Evolutionary conservation across 129 eudicot species (phyloP), one percentile per base, ranked within the genome.

Genomic region (Escallonia herrerae): DNA sequence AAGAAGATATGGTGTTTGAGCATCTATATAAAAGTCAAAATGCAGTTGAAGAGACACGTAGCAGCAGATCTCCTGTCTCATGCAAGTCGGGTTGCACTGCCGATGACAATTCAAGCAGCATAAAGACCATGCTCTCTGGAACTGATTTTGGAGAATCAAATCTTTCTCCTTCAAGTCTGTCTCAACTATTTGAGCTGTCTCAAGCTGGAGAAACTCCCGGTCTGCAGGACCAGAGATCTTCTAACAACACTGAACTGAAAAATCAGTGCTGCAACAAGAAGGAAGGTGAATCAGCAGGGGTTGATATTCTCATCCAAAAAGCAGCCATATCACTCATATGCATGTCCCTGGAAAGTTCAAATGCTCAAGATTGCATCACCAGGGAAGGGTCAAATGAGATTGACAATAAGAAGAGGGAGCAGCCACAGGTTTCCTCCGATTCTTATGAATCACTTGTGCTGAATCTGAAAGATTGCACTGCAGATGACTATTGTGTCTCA

Each of bases 381-480:
- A 63, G 65, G 62, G 41, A 58, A 6, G 55, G 46, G 63, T 51
- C 82, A 56, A 64, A 80, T 47, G 68, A 71, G 15, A 69, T 57
- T 15, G 66, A 48, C 63, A 70, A 45, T 47, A 15, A 43, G 43
- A 67, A 75, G 47, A 60, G 57, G 37, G 81, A 71, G 43, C 65
- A 64, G 69, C 86, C 86, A 38, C 79, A 77, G 12, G 15, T 55
- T 67, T 74, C 95, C 42, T 69, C 61, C 4, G 97, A 90, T 56
- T 79, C 95, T 55, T 90, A 79, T 37, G 95, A 81, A 48, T 77
- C 78, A 9, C 74, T 86, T 43, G 95, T 86, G 40, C 60, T 86
- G 63, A 83, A 79, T 50, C 76, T 73, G 51, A 70, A 65, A 11
- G 89, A 79, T 63, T 70, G 80, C 73, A 62, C 70, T 10, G 44